Evolutionary conservation across 352 stramenopile genomes (phyloP).

Genomic region (Halophytophthora batemanensis): DNA sequence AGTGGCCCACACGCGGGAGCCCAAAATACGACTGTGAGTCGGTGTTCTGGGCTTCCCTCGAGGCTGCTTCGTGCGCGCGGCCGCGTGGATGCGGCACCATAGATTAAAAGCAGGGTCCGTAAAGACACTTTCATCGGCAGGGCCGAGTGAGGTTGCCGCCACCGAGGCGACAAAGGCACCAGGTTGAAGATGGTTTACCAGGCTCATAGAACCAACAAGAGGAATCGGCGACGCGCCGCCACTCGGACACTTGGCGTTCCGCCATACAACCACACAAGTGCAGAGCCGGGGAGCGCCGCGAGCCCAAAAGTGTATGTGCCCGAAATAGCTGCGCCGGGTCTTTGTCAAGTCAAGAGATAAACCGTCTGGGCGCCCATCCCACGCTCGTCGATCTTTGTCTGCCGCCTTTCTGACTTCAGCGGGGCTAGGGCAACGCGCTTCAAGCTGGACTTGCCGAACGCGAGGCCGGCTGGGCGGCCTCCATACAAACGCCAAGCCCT

Average conservation of each 20-base stretch:
- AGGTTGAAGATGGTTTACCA: neutral
- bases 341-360: neutral
- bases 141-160: neutral
- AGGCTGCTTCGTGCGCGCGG: neutral
- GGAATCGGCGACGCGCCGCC: neutral
- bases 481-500: too few relatives aligned
- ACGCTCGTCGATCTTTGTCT: neutral
- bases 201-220: neutral
- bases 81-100: neutral
- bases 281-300: neutral
- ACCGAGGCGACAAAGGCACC: neutral
- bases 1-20: too few relatives aligned
- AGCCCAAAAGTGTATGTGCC: constrained; percentile 6
- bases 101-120: neutral
- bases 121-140: neutral
- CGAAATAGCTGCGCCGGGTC: constrained; percentile 7
- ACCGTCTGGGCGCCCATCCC: neutral
- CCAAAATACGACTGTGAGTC: too few relatives aligned
- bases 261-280: neutral
- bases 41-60: too few relatives aligned
- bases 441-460: too few relatives aligned
- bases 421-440: too few relatives aligned
- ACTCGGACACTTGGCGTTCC: too few relatives aligned
- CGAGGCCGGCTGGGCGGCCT: too few relatives aligned
- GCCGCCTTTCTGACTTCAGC: neutral